Evolutionary conservation across 306 rosid genomes (phyloP), one percentile per base, ranked within the genome.

Genomic region (Casuarina cunninghamiana): DNA sequence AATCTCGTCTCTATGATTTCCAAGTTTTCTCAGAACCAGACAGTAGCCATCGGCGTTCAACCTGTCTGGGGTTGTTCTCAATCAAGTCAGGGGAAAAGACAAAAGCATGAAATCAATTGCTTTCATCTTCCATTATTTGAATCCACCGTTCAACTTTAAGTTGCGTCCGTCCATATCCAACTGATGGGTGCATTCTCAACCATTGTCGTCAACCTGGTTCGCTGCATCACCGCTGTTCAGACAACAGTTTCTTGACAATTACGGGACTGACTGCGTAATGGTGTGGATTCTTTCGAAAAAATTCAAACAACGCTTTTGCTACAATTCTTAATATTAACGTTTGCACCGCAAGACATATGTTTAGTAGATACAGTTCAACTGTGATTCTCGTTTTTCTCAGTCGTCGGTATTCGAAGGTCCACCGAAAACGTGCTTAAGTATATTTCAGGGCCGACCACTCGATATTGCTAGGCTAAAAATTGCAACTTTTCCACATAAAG

Each of bases 381-480:
- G 51, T 10, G 51, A 10, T 8, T 8, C 8, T 1, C 50, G 10
- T 8, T 48, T 48, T 48, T 48, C 32, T 16, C 21, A 53, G 57
- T 53, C 19, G 16, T 16, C 21, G 16, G 10, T 3, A 15, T 3
- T 53, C 16, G 19, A 16, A 53, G 19, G 57, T 53, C 19, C 57
- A 17, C 17, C 5, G n/a, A 1, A 12, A 37, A 5, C 5, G 69
- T 35, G 69, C 6, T 5, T 50, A 60, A 5, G 19, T 13, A 13
- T 53, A 13, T 53, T 53, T 72, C 62, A 63, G 48, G 66, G 65
- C 73, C 32, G 77, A 61, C 77, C 82, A 44, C 7, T 13, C 35
- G 54, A 54, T 70, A 53, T 17, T 46, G 48, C n/a, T 49, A 11
- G 77, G 42, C 73, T 50, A 49, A 53, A 62, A 53, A 70, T 50